A percentile compares a stretch with the other conserved stretches of the same genome.
phyloP scores from a whole-genome alignment of 1,284 basidiomycete species.

The Bondarzewia mesenterica region DNA sequence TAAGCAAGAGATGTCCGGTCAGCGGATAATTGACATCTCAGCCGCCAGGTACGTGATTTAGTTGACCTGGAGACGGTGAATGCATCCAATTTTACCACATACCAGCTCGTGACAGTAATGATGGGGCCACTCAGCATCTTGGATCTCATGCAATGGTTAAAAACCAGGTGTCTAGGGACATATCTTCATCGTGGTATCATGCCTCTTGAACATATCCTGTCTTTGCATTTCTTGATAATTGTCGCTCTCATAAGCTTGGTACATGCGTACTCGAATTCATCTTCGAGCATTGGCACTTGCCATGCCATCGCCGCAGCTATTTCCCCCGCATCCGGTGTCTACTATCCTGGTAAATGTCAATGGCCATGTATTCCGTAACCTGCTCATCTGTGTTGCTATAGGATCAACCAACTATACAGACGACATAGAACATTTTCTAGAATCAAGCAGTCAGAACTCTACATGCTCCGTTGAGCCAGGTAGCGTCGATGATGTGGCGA shows the following conservation, averaged over 20 bases:
- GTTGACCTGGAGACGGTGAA: neutral
- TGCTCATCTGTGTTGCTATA: neutral
- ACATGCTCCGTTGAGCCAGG: constrained; percentile 46
- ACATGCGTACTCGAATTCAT: neutral
- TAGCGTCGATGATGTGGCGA: constrained; percentile 35
- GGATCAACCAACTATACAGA: constrained; percentile 24
- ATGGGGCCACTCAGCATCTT: neutral
- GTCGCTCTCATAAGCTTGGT: neutral
- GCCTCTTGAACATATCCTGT: neutral
- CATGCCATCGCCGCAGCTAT: neutral
- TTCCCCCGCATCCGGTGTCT: constrained; percentile 1
- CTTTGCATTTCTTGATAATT: neutral
- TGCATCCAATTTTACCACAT: no score
- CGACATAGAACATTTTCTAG: constrained; percentile 39
- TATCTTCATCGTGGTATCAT: neutral
- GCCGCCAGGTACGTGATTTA: neutral
- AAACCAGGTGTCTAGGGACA: neutral
- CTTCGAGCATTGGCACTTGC: neutral
- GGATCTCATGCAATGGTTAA: neutral
- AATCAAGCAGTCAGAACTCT: constrained; percentile 32
- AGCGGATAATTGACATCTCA: neutral
- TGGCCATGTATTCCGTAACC: neutral
- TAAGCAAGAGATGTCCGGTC: no score
- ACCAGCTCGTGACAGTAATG: neutral
- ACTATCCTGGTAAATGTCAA: neutral